Percentiles rank a stretch among this genome's conserved stretches.
phyloP scores from a whole-genome alignment of 108 stramenopile genomes.

The Pseudonitzschia multiseries region DNA sequence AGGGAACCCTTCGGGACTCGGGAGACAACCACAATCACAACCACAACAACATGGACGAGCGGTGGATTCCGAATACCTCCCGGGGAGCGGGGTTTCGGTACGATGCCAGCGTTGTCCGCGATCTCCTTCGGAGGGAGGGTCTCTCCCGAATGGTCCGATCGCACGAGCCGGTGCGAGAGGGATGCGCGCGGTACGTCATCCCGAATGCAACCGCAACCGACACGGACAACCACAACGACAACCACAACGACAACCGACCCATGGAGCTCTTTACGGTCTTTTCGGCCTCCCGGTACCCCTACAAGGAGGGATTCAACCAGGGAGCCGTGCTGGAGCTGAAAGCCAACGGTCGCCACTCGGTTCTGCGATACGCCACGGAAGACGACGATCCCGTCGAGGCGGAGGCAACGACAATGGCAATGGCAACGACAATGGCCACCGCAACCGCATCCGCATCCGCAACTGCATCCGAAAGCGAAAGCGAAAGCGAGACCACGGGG shows the following conservation, averaged over 20 bases:
- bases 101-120: constrained; percentile 17
- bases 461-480: too few species aligned
- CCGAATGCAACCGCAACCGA: too few species aligned
- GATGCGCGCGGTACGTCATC: constrained; percentile 20
- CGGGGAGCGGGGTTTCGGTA: constrained; percentile 27
- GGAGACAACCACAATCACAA: neutral
- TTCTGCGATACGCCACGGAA: constrained; percentile 23
- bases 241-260: neutral
- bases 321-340: constrained; percentile 20
- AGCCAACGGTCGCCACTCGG: constrained; percentile 7
- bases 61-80: constrained; percentile 17
- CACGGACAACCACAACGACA: neutral
- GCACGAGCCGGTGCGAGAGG: constrained; percentile 24
- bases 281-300: constrained; percentile 27
- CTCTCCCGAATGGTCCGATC: constrained; percentile 24
- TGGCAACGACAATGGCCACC: too few species aligned
- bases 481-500: too few species aligned
- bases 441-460: too few species aligned
- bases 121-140: neutral
- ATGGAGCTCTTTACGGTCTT: constrained; percentile 32
- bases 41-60: neutral
- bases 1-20: neutral
- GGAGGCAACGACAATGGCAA: neutral
- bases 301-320: constrained; percentile 33
- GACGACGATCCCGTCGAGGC: constrained; percentile 22